A percentile compares a stretch with the other conserved stretches of the same genome.
These are phyloP conservation scores for Acanthamoeba castellanii DNA, from an alignment of 208 protist genomes.

Conservation along the genomic window DNA sequence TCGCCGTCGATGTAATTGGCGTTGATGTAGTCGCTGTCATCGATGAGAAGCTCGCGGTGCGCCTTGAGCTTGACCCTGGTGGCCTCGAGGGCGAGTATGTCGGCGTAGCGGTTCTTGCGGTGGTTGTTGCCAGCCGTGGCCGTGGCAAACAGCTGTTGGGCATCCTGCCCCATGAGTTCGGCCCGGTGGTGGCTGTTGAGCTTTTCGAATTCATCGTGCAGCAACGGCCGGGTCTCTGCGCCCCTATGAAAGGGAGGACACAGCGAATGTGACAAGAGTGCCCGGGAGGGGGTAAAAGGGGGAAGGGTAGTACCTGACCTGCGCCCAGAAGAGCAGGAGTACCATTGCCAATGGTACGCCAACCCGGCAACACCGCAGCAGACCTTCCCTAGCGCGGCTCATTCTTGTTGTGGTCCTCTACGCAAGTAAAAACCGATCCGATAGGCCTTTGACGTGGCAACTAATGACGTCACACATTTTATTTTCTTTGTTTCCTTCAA, in stretches of 20 bases:
- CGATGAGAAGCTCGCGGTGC: background rate
- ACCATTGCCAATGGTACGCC: background rate
- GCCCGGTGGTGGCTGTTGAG: background rate
- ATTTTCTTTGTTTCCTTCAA: too few relatives aligned
- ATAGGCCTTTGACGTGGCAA: too few relatives aligned
- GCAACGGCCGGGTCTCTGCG: background rate
- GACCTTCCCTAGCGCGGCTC: background rate
- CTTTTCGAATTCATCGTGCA: background rate
- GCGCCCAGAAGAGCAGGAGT: background rate
- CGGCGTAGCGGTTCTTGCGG: slow-evolving; percentile 30
- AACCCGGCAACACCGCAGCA: background rate
- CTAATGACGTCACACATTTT: too few relatives aligned
- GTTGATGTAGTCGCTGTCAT: slow-evolving; percentile 73
- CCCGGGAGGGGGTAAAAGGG: too few relatives aligned
- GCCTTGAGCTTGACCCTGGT: background rate
- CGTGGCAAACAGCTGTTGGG: background rate
- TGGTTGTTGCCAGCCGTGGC: background rate
- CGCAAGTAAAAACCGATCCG: too few relatives aligned
- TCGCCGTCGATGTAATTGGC: slow-evolving; percentile 62
- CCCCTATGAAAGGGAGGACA: background rate
- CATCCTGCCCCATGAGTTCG: background rate
- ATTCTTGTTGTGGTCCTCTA: background rate
- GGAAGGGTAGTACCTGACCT: background rate
- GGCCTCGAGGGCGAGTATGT: slow-evolving; percentile 34
- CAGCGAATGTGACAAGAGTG: background rate